Base-by-base conservation (phyloP, 2,329 filamentous ascomycete species). In the Fusarium sp. region DNA sequence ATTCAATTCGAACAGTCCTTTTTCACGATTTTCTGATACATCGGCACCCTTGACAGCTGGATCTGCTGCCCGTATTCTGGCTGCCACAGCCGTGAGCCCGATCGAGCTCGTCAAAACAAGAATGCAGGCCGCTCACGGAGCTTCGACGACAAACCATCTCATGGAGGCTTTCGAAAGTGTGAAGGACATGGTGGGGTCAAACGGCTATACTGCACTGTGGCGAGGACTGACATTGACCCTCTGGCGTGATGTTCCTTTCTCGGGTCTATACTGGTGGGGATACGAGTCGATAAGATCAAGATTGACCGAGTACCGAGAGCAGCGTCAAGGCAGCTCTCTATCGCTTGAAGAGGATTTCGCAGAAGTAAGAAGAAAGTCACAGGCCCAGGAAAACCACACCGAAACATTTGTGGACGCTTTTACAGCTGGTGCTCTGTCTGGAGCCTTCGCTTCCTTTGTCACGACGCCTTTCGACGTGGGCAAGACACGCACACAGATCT, bases 391-490 rank as follows among this genome's bases (percentile, higher is more conserved):
- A 73, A 91, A 91, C 61, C 92, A 92, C 68, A 85, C 85, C 3
- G 87, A 90, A 6, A 96, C 94, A 0, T 93, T 98, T 55, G 80
- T 92, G 26, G 95, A 98, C 79, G 96, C 93, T 73, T 99, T 98
- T 75, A 81, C 93, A 19, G 92, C 95, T 0, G 96, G 96, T 19
- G 93, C 93, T 1, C 78, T 87, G 3, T 96, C 94, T 0, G 96
- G 96, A 6, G 91, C 92, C 0, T 86, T 96, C 28, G 94, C 96
- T 1, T 94, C 95, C 1, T 86, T 97, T 22, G 84, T 96, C 20
- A 99, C 96, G 0, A 97, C 92, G 61, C 96, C 96, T 0, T 99
- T 99, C 73, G 96, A 99, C 74, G 96, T 99, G 0, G 96, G 96
- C 71, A 99, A 99, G 83, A 99, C 96, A 6, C 86, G 96, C 20